Base-by-base conservation (phyloP, 371 early-diverging fungal species). In the Smittium mucronatum region DNA sequence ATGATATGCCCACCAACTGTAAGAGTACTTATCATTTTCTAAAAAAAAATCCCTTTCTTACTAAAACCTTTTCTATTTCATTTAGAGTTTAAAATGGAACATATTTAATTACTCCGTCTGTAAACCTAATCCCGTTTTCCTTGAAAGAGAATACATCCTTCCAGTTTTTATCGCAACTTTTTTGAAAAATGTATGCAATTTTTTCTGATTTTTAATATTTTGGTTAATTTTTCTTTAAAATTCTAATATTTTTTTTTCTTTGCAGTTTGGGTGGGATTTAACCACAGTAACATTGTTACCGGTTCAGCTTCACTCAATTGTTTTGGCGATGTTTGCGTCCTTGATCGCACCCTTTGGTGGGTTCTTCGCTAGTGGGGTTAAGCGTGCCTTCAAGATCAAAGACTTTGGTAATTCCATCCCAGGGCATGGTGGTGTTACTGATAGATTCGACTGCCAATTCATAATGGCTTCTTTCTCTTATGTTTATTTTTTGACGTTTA, bases 311-410 rank as follows among this genome's bases (percentile, higher is more conserved):
- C 98, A 99, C 75, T 83, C 91, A 33, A 78, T 98, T 33, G 80
- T 89, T 25, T 87, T 99, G 86, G 88, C 95, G 0, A 83, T 89
- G 47, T 95, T 97, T 82, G 97, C 99, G 1, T 95, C 96, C 1
- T 75, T 97, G 70, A 93, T 98, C 74, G 99, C 99, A 36, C 99
- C 99, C 16, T 97, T 99, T 82, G 97, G 98, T 58, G 99, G 99
- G 2, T 98, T 99, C 85, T 95, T 99, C 83, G 99, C 99, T 17
- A 93, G 93, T 75, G 99, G 94, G 1, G 89, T 94, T 58, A 99
- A 99, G 81, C 85, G 99, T 36, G 96, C 97, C 0, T 98, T 97
- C 82, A 93, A 96, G 69, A 89, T 98, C 76, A 99, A 99, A 75
- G 99, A 99, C 78, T 99, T 98, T 78, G 94, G 96, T 25, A 87